Percentiles rank a stretch among this genome's conserved stretches.
Evolutionary conservation across 345 rosid species (phyloP).

Genomic region (Gynandropsis gynandra): DNA sequence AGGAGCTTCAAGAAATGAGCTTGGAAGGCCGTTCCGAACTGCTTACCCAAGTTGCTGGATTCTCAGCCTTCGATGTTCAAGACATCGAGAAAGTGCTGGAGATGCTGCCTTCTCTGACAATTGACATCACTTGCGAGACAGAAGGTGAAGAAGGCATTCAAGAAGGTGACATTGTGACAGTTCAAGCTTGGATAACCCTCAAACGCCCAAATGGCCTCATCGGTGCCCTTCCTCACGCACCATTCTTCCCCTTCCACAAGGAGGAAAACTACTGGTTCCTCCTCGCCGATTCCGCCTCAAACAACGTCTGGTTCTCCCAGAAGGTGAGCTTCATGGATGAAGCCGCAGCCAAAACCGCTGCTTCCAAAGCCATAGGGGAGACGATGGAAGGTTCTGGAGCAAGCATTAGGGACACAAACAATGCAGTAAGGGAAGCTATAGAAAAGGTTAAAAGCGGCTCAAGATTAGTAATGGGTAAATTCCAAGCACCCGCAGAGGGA

Average conservation of each 20-base stretch:
- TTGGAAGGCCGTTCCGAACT: conserved; percentile 65
- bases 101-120: conserved; percentile 84
- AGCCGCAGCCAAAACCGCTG: conserved; percentile 61
- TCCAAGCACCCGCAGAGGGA: conserved; percentile 83
- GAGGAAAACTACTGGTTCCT: conserved; percentile 94
- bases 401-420: conserved; percentile 59
- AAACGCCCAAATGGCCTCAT: conserved; percentile 70
- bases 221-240: conserved; percentile 86
- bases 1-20: conserved; percentile 71
- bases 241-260: conserved; percentile 83
- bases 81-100: conserved; percentile 78
- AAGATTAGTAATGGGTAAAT: conserved; percentile 80
- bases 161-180: conserved; percentile 82
- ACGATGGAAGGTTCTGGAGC: conserved; percentile 90
- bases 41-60: conserved; percentile 72
- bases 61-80: conserved; percentile 54
- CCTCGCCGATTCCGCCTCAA: conserved; percentile 67
- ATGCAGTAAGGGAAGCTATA: conserved; percentile 55
- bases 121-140: conserved; percentile 86
- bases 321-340: conserved; percentile 95
- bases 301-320: conserved; percentile 87
- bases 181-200: conserved; percentile 85
- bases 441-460: conserved; percentile 84
- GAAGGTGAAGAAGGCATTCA: conserved; percentile 98
- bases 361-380: conserved; percentile 89